A percentile compares a stretch with the other conserved stretches of the same genome.
phyloP scores from a whole-genome alignment of 257 asterid genomes.

The Fraxinus americana region DNA sequence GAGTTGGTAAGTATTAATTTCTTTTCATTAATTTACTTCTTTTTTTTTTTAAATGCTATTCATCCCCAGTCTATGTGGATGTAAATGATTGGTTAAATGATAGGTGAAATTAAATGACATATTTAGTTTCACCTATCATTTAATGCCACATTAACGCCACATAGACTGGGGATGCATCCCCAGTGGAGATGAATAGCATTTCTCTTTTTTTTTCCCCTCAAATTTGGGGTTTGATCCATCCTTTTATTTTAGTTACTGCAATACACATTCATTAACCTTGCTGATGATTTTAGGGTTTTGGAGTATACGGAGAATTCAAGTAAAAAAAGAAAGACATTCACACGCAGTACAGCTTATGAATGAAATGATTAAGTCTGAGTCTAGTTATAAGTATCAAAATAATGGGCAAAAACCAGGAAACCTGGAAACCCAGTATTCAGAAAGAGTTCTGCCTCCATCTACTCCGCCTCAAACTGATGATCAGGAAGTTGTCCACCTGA shows the following conservation, averaged over 20 bases:
- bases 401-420: constrained; percentile 33
- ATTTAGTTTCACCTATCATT: too few relatives aligned
- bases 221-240: not conserved
- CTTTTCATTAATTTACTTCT: not conserved
- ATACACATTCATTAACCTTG: too few relatives aligned
- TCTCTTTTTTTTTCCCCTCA: constrained; percentile 23
- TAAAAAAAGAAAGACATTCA: constrained; percentile 28
- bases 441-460: constrained; percentile 8
- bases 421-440: not conserved
- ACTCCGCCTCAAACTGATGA: not conserved
- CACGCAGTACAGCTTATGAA: constrained; percentile 40
- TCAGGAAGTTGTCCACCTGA: not conserved
- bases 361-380: constrained; percentile 27
- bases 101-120: too few relatives aligned
- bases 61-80: constrained; percentile 41
- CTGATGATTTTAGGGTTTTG: constrained; percentile 37
- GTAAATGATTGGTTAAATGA: too few relatives aligned
- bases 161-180: constrained; percentile 36
- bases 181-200: constrained; percentile 49
- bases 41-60: too few relatives aligned
- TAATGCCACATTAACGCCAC: too few relatives aligned
- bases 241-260: not conserved
- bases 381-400: constrained; percentile 31
- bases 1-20: not conserved
- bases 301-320: constrained; percentile 34